phyloP scores from a whole-genome alignment of 257 asterid species.

The Plantago ovata region DNA sequence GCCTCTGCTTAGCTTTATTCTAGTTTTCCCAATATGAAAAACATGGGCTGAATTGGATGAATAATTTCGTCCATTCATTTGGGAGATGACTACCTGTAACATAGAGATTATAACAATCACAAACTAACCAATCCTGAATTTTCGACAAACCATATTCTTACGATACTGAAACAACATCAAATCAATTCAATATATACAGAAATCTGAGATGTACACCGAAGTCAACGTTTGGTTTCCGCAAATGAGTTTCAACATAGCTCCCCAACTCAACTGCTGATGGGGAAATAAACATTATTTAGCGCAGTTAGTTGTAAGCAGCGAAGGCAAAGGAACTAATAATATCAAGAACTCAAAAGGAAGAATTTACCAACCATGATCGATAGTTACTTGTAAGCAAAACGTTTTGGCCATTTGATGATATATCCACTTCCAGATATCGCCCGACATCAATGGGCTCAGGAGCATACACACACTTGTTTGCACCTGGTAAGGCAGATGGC shows the following conservation, averaged over 20 bases:
- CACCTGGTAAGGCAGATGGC: conserved; percentile 47
- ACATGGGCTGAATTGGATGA: conserved; percentile 60
- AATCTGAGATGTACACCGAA: conserved; percentile 84
- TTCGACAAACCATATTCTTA: background rate
- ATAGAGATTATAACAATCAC: background rate
- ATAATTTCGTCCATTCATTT: conserved; percentile 71
- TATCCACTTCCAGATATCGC: conserved; percentile 72
- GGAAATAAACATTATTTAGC: conserved; percentile 11
- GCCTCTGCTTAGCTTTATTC: conserved; percentile 77
- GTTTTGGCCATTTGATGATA: conserved; percentile 40
- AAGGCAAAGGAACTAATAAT: background rate
- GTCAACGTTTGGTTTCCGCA: conserved; percentile 81
- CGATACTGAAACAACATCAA: background rate
- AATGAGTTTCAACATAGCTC: conserved; percentile 90
- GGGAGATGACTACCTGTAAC: conserved; percentile 70
- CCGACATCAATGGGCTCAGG: conserved; percentile 98
- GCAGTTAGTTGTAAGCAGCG: background rate
- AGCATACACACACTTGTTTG: conserved; percentile 75
- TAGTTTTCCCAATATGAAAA: conserved; percentile 80
- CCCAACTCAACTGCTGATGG: conserved; percentile 87
- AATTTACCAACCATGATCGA: conserved; percentile 62
- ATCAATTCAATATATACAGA: too few relatives aligned
- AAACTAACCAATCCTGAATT: background rate
- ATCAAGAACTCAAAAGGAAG: background rate
- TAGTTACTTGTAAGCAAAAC: conserved; percentile 45